phyloP scores from a whole-genome alignment of 441 rosid species.

The Capsella rubella region DNA sequence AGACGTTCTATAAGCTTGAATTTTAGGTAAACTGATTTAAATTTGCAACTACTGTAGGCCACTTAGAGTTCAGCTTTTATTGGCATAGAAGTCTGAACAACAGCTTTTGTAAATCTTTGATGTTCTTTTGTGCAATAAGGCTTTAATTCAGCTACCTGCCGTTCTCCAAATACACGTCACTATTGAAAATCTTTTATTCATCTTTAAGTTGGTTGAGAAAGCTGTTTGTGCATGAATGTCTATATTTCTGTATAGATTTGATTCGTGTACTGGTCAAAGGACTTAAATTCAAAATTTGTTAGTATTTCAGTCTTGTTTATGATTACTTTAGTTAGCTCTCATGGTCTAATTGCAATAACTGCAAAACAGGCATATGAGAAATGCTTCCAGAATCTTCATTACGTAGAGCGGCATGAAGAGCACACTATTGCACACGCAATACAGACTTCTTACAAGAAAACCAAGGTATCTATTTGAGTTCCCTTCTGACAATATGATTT shows the following conservation, averaged over 20 bases:
- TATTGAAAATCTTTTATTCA: neutral
- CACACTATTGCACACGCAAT: slow-evolving; percentile 94
- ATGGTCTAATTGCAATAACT: slow-evolving; percentile 21
- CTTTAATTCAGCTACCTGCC: neutral
- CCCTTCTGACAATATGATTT: slow-evolving; percentile 1
- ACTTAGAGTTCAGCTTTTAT: neutral
- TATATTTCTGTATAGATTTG: neutral
- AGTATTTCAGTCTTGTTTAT: neutral
- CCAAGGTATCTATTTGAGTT: slow-evolving; percentile 61
- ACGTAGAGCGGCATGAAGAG: slow-evolving; percentile 85
- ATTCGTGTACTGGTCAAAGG: slow-evolving; percentile 17
- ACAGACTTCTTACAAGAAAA: slow-evolving; percentile 83
- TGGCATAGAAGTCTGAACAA: neutral
- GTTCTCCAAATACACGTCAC: neutral
- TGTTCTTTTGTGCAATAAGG: neutral
- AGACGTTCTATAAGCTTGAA: slow-evolving; percentile 6
- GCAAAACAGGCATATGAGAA: slow-evolving; percentile 83
- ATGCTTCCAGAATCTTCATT: slow-evolving; percentile 95
- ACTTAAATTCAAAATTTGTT: neutral
- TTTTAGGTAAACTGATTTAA: neutral
- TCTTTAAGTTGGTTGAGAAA: slow-evolving; percentile 15
- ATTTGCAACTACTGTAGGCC: neutral
- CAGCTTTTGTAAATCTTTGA: too few species aligned
- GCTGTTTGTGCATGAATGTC: slow-evolving; percentile 1
- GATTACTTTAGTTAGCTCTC: neutral